These are phyloP conservation scores for Hygrophorus pudorinus DNA, from an alignment of 768 basidiomycete genomes.

Conservation along the genomic window DNA sequence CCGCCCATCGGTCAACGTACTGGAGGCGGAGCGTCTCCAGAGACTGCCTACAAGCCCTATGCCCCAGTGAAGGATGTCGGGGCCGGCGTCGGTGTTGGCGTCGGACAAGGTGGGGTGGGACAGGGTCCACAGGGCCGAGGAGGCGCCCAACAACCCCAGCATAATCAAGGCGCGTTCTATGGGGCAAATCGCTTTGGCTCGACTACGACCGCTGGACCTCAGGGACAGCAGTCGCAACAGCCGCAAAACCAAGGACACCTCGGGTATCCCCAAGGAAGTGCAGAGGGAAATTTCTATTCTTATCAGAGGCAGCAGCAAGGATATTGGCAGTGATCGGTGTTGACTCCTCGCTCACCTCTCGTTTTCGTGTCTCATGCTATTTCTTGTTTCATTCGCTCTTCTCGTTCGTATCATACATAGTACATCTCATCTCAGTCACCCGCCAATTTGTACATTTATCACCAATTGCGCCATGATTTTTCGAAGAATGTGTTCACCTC, in stretches of 20 bases:
- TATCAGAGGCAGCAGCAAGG: slow-evolving; percentile 59
- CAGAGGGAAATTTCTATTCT: slow-evolving; percentile 60
- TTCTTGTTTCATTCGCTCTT: slow-evolving; percentile 1
- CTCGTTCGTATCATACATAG: slow-evolving; percentile 1
- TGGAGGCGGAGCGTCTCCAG: slow-evolving; percentile 51
- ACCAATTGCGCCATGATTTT: background rate
- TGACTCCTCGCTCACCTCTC: slow-evolving; percentile 1
- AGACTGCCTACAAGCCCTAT: slow-evolving; percentile 70
- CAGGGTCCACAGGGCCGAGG: slow-evolving; percentile 15
- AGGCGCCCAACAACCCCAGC: slow-evolving; percentile 27
- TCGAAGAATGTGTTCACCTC: background rate
- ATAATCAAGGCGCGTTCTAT: slow-evolving; percentile 37
- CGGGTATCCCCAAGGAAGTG: slow-evolving; percentile 54
- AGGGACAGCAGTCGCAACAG: slow-evolving; percentile 34
- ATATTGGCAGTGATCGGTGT: slow-evolving; percentile 48
- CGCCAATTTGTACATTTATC: slow-evolving; percentile 1
- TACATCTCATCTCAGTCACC: background rate
- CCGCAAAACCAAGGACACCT: slow-evolving; percentile 48
- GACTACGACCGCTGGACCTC: slow-evolving; percentile 22
- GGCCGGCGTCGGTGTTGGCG: slow-evolving; percentile 34
- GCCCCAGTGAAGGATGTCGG: slow-evolving; percentile 51
- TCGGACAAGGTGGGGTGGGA: slow-evolving; percentile 14
- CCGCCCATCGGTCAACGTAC: slow-evolving; percentile 18
- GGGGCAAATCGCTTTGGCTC: slow-evolving; percentile 33
- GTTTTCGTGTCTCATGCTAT: slow-evolving; percentile 5